Evolutionary conservation across 1,284 basidiomycete species (phyloP), one percentile per base, ranked within the genome.

Genomic region (Peniophora sp.): DNA sequence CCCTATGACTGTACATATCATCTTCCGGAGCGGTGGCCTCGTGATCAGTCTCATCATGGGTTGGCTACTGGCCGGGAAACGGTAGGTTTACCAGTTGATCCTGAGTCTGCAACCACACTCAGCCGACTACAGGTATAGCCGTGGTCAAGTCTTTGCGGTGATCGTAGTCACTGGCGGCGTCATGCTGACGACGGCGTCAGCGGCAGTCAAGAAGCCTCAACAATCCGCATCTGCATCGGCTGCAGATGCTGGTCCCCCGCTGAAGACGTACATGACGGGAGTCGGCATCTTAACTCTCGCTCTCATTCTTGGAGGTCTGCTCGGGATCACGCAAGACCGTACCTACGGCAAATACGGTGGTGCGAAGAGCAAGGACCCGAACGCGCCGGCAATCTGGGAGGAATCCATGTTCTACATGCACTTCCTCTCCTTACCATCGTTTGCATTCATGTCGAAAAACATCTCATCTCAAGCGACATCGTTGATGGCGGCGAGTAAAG

Each of bases 1-100:
- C 52, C 93, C 94, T 14, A 91, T 97, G 81, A 72, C 90, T 0
- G 87, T 97, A 1, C 94, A 97, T 65, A 97, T 97, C 64, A 90
- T 97, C 52, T 97, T 97, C 62, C 76, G 94, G 35, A 92, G 89
- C 58, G 93, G 90, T 1, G 94, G 93, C n/a, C 68, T 92, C 60
- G 76, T 88, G n/a, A 68, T 91, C 45, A 89, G 85, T 59, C 83
- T 93, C 78, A 41, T 86, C 9, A 70, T 92, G 51, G 91, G 89
- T 0, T 85, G 77, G 73, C 47, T 83, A 1, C 55, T 90, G 14
- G 72, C 71, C 1, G 72, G 76, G 3, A 85, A 80, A 61, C 73
- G 69, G 82, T 82, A 59, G 49, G 73, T 63, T 48, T 51, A 43
- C 57, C 18, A 15, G n/a, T 41, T 58, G n/a, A n/a, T 22, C 20